Evolutionary conservation across 805 yeast species (phyloP).

Genomic region (Candida incommunis): DNA sequence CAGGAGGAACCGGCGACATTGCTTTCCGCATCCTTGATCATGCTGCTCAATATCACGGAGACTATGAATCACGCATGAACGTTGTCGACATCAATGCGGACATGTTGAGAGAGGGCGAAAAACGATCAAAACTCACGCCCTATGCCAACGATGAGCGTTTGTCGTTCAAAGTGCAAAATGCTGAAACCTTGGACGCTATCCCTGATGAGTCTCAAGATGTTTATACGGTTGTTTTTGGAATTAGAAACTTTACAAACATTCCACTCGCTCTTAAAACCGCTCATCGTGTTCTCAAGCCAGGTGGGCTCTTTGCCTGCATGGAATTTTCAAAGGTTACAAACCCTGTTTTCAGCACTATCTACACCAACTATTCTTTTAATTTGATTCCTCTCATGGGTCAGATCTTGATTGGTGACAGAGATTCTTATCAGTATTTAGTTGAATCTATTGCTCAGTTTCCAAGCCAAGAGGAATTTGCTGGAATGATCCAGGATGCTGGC

Average conservation of each 20-base stretch:
- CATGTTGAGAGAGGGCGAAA: constrained; percentile 86
- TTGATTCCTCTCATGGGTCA: constrained; percentile 91
- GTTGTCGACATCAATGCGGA: constrained; percentile 92
- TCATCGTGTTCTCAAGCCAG: constrained; percentile 87
- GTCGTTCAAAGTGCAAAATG: constrained; percentile 77
- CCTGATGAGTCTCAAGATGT: constrained; percentile 83
- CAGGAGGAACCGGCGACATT: constrained; percentile 98
- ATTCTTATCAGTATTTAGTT: constrained; percentile 89
- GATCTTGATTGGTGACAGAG: constrained; percentile 86
- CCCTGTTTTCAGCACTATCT: constrained; percentile 55
- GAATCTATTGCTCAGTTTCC: constrained; percentile 92
- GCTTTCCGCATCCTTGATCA: constrained; percentile 91
- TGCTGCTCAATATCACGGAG: constrained; percentile 67
- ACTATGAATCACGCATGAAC: constrained; percentile 65
- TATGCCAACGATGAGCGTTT: constrained; percentile 62
- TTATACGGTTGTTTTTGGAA: constrained; percentile 94
- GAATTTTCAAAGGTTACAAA: constrained; percentile 90
- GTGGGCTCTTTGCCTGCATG: constrained; percentile 93
- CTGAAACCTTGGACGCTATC: constrained; percentile 74
- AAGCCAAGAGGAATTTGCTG: constrained; percentile 75
- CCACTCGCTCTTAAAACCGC: constrained; percentile 94
- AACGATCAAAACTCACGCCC: constrained; percentile 42
- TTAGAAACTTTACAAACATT: constrained; percentile 87
- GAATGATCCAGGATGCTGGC: constrained; percentile 91
- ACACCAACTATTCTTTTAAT: constrained; percentile 81